Evolutionary conservation across 768 basidiomycete species (phyloP).

Genomic region (Lepiota subincarnata): DNA sequence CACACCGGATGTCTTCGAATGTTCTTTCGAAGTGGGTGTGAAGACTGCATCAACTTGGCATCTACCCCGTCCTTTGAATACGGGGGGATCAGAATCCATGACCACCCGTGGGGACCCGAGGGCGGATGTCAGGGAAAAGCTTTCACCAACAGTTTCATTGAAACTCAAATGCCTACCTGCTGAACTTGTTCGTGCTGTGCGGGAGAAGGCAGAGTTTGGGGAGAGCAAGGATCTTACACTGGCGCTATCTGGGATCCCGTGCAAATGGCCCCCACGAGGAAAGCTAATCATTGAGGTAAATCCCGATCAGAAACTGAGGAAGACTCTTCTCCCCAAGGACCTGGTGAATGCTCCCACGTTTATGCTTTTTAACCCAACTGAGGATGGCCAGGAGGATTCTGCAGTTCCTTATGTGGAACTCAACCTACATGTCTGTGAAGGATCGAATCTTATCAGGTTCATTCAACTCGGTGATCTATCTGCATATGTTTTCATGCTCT

Average conservation of each 20-base stretch:
- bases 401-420: conserved; percentile 20
- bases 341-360: conserved; percentile 30
- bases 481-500: conserved; percentile 41
- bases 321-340: conserved; percentile 39
- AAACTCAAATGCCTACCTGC: conserved; percentile 31
- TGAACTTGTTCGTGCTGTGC: conserved; percentile 18
- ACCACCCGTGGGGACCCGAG: not conserved
- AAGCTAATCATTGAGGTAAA: conserved; percentile 44
- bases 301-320: conserved; percentile 25
- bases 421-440: conserved; percentile 35
- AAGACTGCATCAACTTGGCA: conserved; percentile 31
- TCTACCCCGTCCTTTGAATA: conserved; percentile 8
- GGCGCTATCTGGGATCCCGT: conserved; percentile 21
- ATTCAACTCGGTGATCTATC: conserved; percentile 44
- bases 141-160: conserved; percentile 24
- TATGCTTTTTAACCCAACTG: not conserved
- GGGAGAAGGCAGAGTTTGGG: conserved; percentile 15
- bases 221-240: conserved; percentile 21
- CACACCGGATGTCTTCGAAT: conserved; percentile 29
- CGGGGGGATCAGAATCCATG: not conserved
- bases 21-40: conserved; percentile 33
- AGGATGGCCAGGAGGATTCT: not conserved
- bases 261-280: conserved; percentile 44
- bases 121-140: not conserved
- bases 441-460: conserved; percentile 44